A percentile compares a stretch with the other conserved stretches of the same genome.
Conservation (phyloP, 2,329 filamentous ascomycete genomes). For the Nothophaeocryptopus gaeumannii region DNA sequence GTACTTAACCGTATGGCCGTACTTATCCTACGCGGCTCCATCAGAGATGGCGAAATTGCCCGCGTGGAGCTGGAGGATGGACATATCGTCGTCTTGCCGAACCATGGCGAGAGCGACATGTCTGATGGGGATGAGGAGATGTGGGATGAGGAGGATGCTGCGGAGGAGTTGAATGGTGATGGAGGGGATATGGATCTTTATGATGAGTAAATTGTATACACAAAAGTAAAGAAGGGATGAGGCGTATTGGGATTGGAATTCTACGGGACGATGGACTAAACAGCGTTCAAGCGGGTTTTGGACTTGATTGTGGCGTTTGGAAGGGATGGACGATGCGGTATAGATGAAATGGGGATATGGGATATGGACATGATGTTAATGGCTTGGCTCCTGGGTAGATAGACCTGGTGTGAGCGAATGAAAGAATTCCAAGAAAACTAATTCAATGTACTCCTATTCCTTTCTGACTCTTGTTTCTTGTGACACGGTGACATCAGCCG, state of each 20-base stretch:
- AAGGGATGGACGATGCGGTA: too few relatives aligned
- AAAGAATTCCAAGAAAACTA: too few relatives aligned
- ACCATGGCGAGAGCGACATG: constrained; percentile 66
- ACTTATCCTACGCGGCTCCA: constrained; percentile 78
- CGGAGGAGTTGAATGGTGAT: constrained; percentile 62
- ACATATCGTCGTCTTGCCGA: constrained; percentile 76
- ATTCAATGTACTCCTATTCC: too few relatives aligned
- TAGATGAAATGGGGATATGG: too few relatives aligned
- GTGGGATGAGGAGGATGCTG: constrained; percentile 71
- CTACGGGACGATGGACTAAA: constrained; percentile 1
- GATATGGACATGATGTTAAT: too few relatives aligned
- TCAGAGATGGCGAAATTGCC: constrained; percentile 82
- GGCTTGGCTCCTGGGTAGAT: too few relatives aligned
- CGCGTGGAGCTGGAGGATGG: constrained; percentile 75
- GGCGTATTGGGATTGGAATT: constrained; percentile 5
- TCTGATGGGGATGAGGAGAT: constrained; percentile 60
- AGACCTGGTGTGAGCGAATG: too few relatives aligned
- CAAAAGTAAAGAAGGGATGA: background rate
- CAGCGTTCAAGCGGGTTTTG: constrained; percentile 24
- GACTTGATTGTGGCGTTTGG: too few relatives aligned
- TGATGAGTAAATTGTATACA: constrained; percentile 38
- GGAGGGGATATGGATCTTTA: constrained; percentile 62
- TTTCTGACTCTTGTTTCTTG: too few relatives aligned
- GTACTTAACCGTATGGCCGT: constrained; percentile 92
- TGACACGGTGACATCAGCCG: too few relatives aligned